Evolutionary conservation across 2,329 filamentous ascomycete genomes (phyloP), one percentile per base, ranked within the genome.

Genomic region (Esteya vermicola): DNA sequence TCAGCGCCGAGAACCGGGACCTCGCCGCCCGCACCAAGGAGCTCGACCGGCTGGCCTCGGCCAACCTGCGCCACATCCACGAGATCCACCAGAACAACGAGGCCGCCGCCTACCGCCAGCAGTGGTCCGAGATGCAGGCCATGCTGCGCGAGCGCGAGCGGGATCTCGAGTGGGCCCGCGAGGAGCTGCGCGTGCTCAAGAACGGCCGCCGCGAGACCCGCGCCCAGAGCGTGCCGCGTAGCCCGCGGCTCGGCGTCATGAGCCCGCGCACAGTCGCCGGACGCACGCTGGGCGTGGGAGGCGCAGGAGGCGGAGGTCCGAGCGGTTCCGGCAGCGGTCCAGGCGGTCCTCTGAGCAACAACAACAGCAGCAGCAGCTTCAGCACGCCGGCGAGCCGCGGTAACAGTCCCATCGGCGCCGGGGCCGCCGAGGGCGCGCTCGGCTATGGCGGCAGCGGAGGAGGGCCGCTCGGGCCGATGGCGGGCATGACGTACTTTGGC

Each of bases 171-270:
- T 59, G 59, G 13, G 47, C 60, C 20, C 62, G 57, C 41, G 66
- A 73, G 14, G 71, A 76, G 51, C 50, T 74, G 21, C 59, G 60
- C 8, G 44, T 55, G 31, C 51, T 67, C 31, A 67, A 63, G 49
- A 70, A 61, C 44, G 63, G 62, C 16, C 64, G 72, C 6, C 60
- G 72, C 34, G 70, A 74, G 53, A 76, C 72, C 4, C 58, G 72
- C 27, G 65, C 69, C 49, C 61, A 57, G 39, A 75, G 71, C 47
- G 70, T 73, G 19, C 72, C 72, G 37, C 67, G 68, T 19, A 75
- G 71, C 50, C 72, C 72, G n/a, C 62, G 68, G 7, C 58, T 67
- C 46, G 60, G 63, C 25, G 57, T 72, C 39, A 66, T 72, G 58
- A 74, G 70, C 45, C 71, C 71, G 3, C 55, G 62, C 2, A 57